Conservation (phyloP, 352 stramenopile species). For the Pythium grandisporangium region DNA sequence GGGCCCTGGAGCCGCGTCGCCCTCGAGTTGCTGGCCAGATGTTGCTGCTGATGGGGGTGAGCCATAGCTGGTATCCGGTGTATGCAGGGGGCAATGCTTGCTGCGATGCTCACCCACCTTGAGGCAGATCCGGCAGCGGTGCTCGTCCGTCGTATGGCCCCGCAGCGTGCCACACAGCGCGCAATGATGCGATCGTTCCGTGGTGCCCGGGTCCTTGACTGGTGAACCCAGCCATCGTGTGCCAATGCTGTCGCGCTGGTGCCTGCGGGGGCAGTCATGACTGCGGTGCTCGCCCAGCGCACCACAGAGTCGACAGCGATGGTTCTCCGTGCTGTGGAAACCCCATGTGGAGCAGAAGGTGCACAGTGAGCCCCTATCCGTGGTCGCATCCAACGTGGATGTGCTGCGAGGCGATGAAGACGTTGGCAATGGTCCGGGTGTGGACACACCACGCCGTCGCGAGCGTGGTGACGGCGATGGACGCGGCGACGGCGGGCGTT, state of each 20-base stretch:
- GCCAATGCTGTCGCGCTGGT: slow-evolving; percentile 7
- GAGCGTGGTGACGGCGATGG: slow-evolving; percentile 5
- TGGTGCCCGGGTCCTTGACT: slow-evolving; percentile 15
- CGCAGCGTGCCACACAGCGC: slow-evolving; percentile 42
- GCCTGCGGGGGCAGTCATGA: slow-evolving; percentile 23
- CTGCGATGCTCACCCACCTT: slow-evolving; percentile 51
- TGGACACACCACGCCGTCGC: neutral
- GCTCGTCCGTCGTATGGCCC: slow-evolving; percentile 43
- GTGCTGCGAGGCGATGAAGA: neutral
- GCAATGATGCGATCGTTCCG: no score
- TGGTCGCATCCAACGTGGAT: slow-evolving; percentile 5
- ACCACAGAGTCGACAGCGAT: slow-evolving; percentile 49
- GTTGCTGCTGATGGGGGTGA: neutral
- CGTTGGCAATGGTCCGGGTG: slow-evolving; percentile 3
- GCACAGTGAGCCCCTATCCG: slow-evolving; percentile 52
- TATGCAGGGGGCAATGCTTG: slow-evolving; percentile 40
- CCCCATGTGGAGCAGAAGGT: slow-evolving; percentile 46
- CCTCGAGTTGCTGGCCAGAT: neutral
- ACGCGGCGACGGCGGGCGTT: neutral
- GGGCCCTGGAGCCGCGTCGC: neutral
- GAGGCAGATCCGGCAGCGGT: slow-evolving; percentile 59
- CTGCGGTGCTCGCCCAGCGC: slow-evolving; percentile 48
- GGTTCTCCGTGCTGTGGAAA: slow-evolving; percentile 42
- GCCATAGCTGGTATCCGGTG: neutral
- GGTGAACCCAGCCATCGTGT: slow-evolving; percentile 41